Base-by-base conservation (phyloP, 306 rosid genomes). In the Fagus crenata region DNA sequence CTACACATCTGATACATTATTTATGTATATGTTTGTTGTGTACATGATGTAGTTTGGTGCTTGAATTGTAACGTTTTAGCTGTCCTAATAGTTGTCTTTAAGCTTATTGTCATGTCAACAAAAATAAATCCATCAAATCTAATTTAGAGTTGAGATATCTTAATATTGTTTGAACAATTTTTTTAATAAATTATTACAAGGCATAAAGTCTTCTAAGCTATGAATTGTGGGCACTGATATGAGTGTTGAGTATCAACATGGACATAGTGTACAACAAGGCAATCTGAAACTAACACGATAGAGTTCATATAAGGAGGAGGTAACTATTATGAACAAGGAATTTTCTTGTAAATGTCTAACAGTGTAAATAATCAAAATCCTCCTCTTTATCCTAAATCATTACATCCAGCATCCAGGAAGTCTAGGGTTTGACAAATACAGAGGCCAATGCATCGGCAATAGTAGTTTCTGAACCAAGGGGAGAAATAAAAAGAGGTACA, bases 1-100 rank as follows among this genome's bases (percentile, higher is more conserved):
- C 37, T 79, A 28, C 46, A 61, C 17, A 43, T 81, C 41, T 73
- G 58, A 69, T 61, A 54, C 28, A 60, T 72, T 3, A 51, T 6
- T 33, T 37, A 17, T 39, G 32, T 67, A 67, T 40, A 14, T 33
- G 5, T 28, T 55, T 15, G 54, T 58, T 60, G 14, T 54, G 1
- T 58, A 31, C 5, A 0, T 55, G 51, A 2, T 81, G 49, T 18
- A 42, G 13, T 35, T 32, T 43, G 68, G 71, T 67, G 71, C 49
- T 67, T 67, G 13, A n/a, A 67, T 67, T 67, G 49, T 39, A 65
- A 39, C 40, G 40, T 67, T 70, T 75, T 43, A 35, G 58, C 12
- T 39, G 56, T 72, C 51, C 59, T 55, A 53, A 17, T 72, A 40
- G 32, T 80, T 71, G 6, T 46, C 72, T 32, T 58, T 18, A 31